These are phyloP conservation scores for Backusella morwellensis DNA, from an alignment of 192 early-diverging fungal species.

Conservation along the genomic window DNA sequence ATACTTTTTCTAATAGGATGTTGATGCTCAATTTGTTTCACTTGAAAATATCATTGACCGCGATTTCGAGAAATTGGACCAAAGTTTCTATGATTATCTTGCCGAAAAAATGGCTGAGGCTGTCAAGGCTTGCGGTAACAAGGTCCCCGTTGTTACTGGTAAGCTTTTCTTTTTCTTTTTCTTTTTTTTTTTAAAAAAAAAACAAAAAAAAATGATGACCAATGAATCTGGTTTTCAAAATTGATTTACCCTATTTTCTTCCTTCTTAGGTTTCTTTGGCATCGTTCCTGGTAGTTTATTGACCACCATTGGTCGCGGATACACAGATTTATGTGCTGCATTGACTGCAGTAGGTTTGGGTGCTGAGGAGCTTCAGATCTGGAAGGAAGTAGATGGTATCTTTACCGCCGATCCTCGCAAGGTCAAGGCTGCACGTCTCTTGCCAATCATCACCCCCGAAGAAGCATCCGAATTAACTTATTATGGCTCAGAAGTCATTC, in stretches of 20 bases:
- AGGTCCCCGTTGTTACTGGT: slow-evolving; percentile 90
- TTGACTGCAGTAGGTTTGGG: slow-evolving; percentile 86
- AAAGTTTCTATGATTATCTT: slow-evolving; percentile 94
- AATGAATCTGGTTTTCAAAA: slow-evolving; percentile 10
- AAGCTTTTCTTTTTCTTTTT: not conserved
- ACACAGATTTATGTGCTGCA: slow-evolving; percentile 97
- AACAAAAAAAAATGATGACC: not conserved
- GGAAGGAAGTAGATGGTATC: slow-evolving; percentile 99
- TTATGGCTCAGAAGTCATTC: slow-evolving; percentile 94
- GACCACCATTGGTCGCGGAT: slow-evolving; percentile 91
- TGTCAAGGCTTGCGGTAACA: slow-evolving; percentile 54
- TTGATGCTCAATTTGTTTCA: slow-evolving; percentile 84
- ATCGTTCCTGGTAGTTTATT: slow-evolving; percentile 93
- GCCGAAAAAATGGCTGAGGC: slow-evolving; percentile 62
- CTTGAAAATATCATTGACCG: slow-evolving; percentile 82
- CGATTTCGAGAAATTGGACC: slow-evolving; percentile 85
- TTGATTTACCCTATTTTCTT: not conserved
- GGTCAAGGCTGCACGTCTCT: slow-evolving; percentile 78
- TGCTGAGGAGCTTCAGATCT: slow-evolving; percentile 95
- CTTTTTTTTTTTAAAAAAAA: too few species aligned
- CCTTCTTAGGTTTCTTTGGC: slow-evolving; percentile 83
- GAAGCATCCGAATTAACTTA: slow-evolving; percentile 98
- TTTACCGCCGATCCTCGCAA: slow-evolving; percentile 99
- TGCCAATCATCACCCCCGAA: slow-evolving; percentile 94
- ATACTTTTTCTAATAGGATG: slow-evolving; percentile 41